phyloP scores from a whole-genome alignment of 208 protist genomes.

The Trypanosoma grayi region DNA sequence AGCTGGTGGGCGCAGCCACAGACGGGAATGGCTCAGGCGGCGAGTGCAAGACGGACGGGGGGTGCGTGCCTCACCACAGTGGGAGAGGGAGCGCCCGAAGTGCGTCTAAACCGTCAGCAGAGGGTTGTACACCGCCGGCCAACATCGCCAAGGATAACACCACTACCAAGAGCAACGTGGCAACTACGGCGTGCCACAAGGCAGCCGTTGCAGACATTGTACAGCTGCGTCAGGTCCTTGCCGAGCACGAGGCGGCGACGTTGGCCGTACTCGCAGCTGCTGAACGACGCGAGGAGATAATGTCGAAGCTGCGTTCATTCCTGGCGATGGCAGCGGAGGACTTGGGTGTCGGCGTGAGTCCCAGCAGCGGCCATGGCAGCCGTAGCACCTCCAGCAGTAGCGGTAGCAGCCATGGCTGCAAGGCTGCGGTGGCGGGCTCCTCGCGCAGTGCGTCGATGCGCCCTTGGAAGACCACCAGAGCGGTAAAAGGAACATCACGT shows the following conservation, averaged over 20 bases:
- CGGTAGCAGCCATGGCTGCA: background rate
- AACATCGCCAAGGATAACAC: background rate
- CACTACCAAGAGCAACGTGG: background rate
- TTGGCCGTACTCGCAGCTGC: conserved; percentile 5
- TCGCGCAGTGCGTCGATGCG: background rate
- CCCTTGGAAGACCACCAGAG: background rate
- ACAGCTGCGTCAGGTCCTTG: conserved; percentile 5
- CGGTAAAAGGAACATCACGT: no score
- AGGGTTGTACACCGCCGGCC: background rate
- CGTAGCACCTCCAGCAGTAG: background rate
- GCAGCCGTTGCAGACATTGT: conserved; percentile 12
- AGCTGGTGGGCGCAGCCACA: no score
- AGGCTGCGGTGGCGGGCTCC: no score
- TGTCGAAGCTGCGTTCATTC: conserved; percentile 15
- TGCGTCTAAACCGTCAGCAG: background rate
- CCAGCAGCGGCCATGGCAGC: background rate
- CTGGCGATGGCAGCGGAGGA: conserved; percentile 8
- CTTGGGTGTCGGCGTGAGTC: background rate
- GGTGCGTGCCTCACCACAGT: background rate
- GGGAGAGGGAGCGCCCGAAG: background rate
- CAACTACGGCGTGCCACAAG: background rate
- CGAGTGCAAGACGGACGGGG: background rate
- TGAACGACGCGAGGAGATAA: conserved; percentile 14
- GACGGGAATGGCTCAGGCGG: background rate
- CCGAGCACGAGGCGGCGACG: conserved; percentile 5